Base-by-base conservation (phyloP, 495 filamentous ascomycete genomes). In the Daldinia concentrica region DNA sequence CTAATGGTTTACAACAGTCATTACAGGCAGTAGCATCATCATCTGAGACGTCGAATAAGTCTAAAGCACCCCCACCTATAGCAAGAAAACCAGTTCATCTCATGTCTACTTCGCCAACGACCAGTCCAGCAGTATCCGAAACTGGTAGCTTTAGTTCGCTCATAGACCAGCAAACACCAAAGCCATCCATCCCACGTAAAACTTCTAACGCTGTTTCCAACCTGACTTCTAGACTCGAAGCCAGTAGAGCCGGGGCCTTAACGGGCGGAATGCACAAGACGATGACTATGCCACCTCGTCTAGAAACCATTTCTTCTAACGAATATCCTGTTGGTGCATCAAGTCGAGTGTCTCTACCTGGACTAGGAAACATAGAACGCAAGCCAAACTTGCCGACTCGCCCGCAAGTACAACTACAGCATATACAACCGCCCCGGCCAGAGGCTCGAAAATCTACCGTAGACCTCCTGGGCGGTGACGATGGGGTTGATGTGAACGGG, bases 61-160 rank as follows among this genome's bases (percentile, higher is more conserved):
- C 80, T 11, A 86, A 84, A 71, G 73, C 78, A 0, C 74, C 84
- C 14, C 86, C 86, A n/a, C 85, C 86, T 0, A 78, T 88, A 54
- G 85, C 84, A 4, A 80, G 79, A 58, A 88, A 88, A 63, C 86
- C 86, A 1, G 79, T 83, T 6, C 84, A 87, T 72, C 80, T 88
- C 14, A 76, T 73, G 12, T 76, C 79, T 12, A 71, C 71, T 15
- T 83, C 83, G 0, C 79, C 83, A 3, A 65, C 69, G 5, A 75
- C 64, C 56, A 81, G 72, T 62, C 66, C 68, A 32, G 66, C 77
- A 12, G 52, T 68, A 24, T 41, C 67, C 17, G 65, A 74, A 57
- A 60, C 50, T 14, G 29, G 34, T 4, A 58, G 58, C 52, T 63
- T 62, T 15, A 48, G 34, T 24, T 58, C 58, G 8, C 48, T 69